Percentiles rank a stretch among this genome's conserved stretches.
Conservation (phyloP, 306 rosid genomes). For the Acacia melanoxylon region DNA sequence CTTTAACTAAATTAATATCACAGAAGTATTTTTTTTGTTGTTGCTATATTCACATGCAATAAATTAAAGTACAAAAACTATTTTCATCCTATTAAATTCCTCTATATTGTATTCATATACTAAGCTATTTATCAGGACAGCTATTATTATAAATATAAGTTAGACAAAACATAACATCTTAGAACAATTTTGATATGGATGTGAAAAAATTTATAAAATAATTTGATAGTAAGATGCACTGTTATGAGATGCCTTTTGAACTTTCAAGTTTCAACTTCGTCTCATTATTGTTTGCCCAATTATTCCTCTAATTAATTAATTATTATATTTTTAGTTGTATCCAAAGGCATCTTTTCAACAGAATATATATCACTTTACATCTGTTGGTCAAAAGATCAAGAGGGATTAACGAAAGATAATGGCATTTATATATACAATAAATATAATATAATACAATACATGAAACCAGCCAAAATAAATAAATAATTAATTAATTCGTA, state of each 20-base stretch:
- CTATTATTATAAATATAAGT: not conserved
- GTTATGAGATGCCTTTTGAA: slow-evolving; percentile 1
- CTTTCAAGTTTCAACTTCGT: slow-evolving; percentile 30
- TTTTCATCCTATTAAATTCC: not conserved
- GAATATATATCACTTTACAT: not conserved
- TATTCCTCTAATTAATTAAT: not conserved
- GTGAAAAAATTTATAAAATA: not conserved
- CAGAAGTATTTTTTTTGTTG: too few species aligned
- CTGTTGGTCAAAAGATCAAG: slow-evolving; percentile 35
- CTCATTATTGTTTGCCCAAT: not conserved
- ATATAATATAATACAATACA: not conserved
- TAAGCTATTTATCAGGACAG: not conserved
- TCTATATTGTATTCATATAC: not conserved
- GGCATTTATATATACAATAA: not conserved
- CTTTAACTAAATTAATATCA: not conserved
- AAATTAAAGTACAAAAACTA: not conserved
- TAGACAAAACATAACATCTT: not conserved
- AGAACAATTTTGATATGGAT: not conserved
- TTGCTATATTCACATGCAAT: not conserved
- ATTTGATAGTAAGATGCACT: slow-evolving; percentile 10
- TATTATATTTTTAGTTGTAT: not conserved
- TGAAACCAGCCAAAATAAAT: not conserved
- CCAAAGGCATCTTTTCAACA: slow-evolving; percentile 29
- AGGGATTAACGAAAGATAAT: slow-evolving; percentile 1
- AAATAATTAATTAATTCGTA: not conserved